Evolutionary conservation across 768 basidiomycete genomes (phyloP), one percentile per base, ranked within the genome.

Genomic region (Amanita fuliginea): DNA sequence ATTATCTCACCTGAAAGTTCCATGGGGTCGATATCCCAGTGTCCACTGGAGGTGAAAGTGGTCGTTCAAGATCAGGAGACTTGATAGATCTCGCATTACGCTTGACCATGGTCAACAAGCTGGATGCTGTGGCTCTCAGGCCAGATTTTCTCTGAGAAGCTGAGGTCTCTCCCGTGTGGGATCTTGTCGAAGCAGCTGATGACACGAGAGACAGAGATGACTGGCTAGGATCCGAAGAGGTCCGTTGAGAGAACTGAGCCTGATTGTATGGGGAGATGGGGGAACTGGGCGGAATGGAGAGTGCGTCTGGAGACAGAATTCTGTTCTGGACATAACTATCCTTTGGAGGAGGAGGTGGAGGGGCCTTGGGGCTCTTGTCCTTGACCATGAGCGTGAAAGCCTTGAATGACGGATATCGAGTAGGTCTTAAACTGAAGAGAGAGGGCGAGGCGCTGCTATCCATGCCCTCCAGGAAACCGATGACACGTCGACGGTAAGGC

Each of bases 21-120:
- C 80, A 86, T 3, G 86, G 86, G 53, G 67, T 54, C 0, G 83
- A 80, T 37, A 88, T 83, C 21, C 71, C 73, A 14, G 79, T 76
- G 54, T 86, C 83, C 4, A 75, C 76, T 13, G 55, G 52, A 34
- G 60, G 57, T 19, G 60, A 55, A 16, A 60, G 58, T 16, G 49
- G 51, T 8, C 49, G 42, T 1, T 51, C 53, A 11, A 57, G 54
- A 43, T 57, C 56, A 19, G 52, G 48, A 52, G 50, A 63, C 57
- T 54, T 67, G 6, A 55, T 57, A 9, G 57, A 55, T 46, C 60
- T 63, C 28, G 65, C 64, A 52, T 62, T 63, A 9, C 63, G 64
- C 53, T 63, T 70, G 4, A 61, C 65, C 51, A 75, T 71, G 47
- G 66, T 70, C 56, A 75, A 71, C 47, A 77, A 69, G 3, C 64